Base-by-base conservation (phyloP, 257 asterid genomes). In the Solanum paucissectum region DNA sequence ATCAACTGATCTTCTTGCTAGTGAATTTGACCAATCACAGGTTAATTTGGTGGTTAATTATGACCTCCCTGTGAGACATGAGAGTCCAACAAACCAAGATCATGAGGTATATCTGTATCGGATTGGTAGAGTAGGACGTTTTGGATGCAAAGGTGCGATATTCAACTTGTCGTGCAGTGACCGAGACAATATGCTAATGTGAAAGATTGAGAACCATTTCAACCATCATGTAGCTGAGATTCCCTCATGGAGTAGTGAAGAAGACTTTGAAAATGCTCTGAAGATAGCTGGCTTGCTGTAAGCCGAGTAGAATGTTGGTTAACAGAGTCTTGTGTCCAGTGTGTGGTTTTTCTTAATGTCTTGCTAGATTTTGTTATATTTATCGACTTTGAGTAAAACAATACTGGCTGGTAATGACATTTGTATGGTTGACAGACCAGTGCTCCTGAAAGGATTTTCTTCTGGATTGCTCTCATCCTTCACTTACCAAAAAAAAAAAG, bases 41-140 rank as follows among this genome's bases (percentile, higher is more conserved):
- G 99, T 97, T 66, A 95, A 97, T 91, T 89, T 97, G 97, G 99
- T 97, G 10, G 95, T 97, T 87, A 97, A 97, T 87, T 95, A 62
- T 90, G 96, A 95, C 89, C 98, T 95, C 84, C 99, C 99, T 3
- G 94, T 92, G 89, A 90, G 83, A 77, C 83, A 85, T 46, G 88
- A 73, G 86, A 52, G 29, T 9, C 94, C 89, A 16, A 83, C 94
- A 7, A 95, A 95, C 83, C 98, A 98, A 25, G 98, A 97, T 84
- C 93, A 89, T 89, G 98, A 95, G 92, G 95, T 95, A 42, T 97
- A 95, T 93, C 89, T 95, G 91, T 99, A 97, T 88, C 95, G 99
- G 55, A 98, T 95, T 85, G 99, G 99, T 83, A 92, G 99, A 92
- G 99, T 99, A 2, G 99, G 99, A 25, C 98, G 99, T 76, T 97